Percentiles rank a stretch among this genome's conserved stretches.
phyloP scores from a whole-genome alignment of 495 filamentous ascomycete species.

The Neohortaea acidophila region DNA sequence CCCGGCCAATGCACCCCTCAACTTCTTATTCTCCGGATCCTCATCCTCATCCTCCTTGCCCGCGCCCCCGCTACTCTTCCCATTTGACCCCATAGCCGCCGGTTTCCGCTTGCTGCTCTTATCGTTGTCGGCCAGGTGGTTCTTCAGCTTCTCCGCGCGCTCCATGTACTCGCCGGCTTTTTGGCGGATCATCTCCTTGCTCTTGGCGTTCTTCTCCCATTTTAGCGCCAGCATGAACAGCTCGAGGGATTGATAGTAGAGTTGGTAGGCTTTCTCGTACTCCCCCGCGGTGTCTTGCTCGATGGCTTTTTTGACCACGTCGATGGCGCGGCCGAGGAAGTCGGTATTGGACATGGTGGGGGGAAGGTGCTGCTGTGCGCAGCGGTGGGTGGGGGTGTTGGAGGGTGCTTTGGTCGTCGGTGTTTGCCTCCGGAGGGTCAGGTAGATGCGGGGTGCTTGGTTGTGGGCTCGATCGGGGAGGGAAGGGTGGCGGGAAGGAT shows the following conservation, averaged over 20 bases:
- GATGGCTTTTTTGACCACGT: conserved; percentile 90
- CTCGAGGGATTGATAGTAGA: conserved; percentile 65
- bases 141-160: conserved; percentile 91
- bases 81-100: conserved; percentile 72
- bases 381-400: neutral
- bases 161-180: conserved; percentile 97
- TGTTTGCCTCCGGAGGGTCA: too few relatives aligned
- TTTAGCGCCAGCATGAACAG: conserved; percentile 13
- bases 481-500: too few relatives aligned
- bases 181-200: conserved; percentile 88
- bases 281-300: conserved; percentile 88
- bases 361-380: conserved; percentile 1
- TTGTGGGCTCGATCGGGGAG: too few relatives aligned
- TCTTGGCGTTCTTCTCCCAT: conserved; percentile 79
- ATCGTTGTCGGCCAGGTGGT: conserved; percentile 63
- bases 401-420: neutral
- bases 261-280: conserved; percentile 89
- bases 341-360: conserved; percentile 85
- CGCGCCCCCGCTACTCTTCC: conserved; percentile 54
- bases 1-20: conserved; percentile 75
- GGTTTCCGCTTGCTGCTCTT: conserved; percentile 54
- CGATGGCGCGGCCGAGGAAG: conserved; percentile 90
- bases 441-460: too few relatives aligned
- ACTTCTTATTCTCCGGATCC: conserved; percentile 88
- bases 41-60: conserved; percentile 42